Evolutionary conservation across 78 protist genomes (phyloP), one percentile per base, ranked within the genome.

Genomic region (Dictyostelium purpureum): DNA sequence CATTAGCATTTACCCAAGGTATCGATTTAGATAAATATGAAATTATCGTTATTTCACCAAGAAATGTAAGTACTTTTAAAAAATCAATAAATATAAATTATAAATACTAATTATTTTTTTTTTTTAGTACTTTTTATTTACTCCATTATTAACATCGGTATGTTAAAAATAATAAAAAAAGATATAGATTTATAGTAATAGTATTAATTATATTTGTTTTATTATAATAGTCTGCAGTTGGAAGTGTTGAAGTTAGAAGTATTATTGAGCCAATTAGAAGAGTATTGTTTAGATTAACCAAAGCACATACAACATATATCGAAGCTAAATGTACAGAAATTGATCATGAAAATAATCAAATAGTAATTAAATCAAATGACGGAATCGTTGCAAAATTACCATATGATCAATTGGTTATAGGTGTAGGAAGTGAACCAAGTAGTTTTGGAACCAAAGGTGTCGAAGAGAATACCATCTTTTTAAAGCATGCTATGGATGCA

Each of bases 391-490:
- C 21, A 19, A 52, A 40, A 47, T 49, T 96, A 6, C 76, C 63
- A 11, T 97, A 96, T 79, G 97, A 96, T 66, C 35, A 66, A 35
- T 79, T 97, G 63, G 96, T 96, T 2, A 37, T 97, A 1, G 96
- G 79, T n/a, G 89, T 96, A 33, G 98, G 98, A 3, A 37, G 90
- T 3, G 77, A 43, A 4, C 79, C 95, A n/a, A 79, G 89, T 87
- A 90, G 96, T 42, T 96, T 97, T 54, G 87, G 92, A 35, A 90
- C 88, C 1, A 82, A 78, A 54, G 97, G 97, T 42, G 97, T 97
- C 0, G 66, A 18, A 19, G 97, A 97, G 69, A 67, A 94, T 52
- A 88, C 87, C 31, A 43, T 42, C 38, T 96, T 89, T 52, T 57
- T 96, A 14, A 96, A 94, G 65, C 94, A 94, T 11, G 90, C 95